phyloP scores from a whole-genome alignment of 139 green algal genomes.

The Chlamydomonas sphaeroides region DNA sequence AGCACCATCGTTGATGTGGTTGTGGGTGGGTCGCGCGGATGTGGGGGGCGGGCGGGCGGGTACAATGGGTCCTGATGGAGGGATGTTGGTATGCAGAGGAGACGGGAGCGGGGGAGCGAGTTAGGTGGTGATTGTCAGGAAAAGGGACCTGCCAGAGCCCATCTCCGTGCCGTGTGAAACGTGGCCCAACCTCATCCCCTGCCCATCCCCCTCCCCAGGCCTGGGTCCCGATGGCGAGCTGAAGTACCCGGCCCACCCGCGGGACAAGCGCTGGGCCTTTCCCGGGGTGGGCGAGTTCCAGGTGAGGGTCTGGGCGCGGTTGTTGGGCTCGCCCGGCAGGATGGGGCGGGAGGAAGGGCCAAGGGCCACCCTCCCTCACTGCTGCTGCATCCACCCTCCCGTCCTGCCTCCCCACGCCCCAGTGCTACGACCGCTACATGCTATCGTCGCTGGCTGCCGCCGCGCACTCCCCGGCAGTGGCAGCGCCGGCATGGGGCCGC shows the following conservation, averaged over 20 bases:
- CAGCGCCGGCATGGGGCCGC: constrained; percentile 68
- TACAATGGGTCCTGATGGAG: background rate
- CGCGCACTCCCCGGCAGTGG: constrained; percentile 54
- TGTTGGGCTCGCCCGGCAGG: no score
- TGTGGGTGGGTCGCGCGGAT: constrained; percentile 40
- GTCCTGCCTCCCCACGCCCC: background rate
- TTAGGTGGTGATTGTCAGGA: no score
- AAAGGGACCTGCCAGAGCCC: no score
- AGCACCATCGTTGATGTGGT: constrained; percentile 46
- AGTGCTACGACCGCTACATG: constrained; percentile 79
- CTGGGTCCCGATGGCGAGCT: constrained; percentile 67
- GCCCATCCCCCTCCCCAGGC: constrained; percentile 71
- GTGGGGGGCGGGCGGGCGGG: background rate
- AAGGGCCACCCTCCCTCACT: no score
- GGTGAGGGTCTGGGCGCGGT: no score
- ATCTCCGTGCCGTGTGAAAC: no score
- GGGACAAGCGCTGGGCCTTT: constrained; percentile 67
- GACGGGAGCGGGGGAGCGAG: no score
- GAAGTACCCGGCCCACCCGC: constrained; percentile 61
- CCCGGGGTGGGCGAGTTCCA: constrained; percentile 76
- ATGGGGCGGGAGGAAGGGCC: no score
- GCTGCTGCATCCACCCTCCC: background rate
- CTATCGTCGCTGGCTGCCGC: constrained; percentile 57
- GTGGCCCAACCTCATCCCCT: no score
- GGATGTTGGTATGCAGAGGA: no score